These are phyloP conservation scores for Pseudisothecium myosuroides DNA, from an alignment of 225 moss, liverwort and hornwort genomes.

Conservation along the genomic window DNA sequence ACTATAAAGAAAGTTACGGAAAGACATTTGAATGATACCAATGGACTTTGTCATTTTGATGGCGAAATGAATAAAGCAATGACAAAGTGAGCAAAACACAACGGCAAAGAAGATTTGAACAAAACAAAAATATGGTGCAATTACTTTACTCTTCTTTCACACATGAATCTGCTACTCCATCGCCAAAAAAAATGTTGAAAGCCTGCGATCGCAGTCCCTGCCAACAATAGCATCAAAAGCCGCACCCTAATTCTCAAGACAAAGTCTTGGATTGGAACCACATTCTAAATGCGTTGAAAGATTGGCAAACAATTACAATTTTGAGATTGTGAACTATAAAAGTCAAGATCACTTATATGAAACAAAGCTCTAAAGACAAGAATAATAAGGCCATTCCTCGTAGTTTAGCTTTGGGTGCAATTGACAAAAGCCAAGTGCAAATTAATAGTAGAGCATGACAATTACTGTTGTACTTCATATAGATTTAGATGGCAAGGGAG, in stretches of 20 bases:
- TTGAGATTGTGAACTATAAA: background rate
- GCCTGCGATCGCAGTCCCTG: fast-evolving
- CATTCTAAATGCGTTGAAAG: background rate
- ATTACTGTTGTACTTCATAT: background rate
- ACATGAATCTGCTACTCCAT: fast-evolving
- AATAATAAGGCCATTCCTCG: background rate
- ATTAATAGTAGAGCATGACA: fast-evolving
- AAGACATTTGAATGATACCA: no score
- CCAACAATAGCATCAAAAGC: fast-evolving
- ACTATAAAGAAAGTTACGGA: no score
- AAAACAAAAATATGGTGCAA: no score
- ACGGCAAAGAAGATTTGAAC: no score
- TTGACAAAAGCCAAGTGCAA: no score
- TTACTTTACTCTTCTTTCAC: background rate
- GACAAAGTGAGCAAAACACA: no score
- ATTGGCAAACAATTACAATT: background rate
- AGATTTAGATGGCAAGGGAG: background rate
- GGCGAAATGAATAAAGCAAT: no score
- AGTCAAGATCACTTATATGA: background rate
- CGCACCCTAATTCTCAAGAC: fast-evolving
- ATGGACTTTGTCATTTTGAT: no score
- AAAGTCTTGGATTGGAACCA: background rate
- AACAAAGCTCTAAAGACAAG: background rate
- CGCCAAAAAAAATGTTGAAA: fast-evolving
- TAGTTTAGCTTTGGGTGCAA: no score